phyloP scores from a whole-genome alignment of 495 filamentous ascomycete species.

The Podospora fimiseda region DNA sequence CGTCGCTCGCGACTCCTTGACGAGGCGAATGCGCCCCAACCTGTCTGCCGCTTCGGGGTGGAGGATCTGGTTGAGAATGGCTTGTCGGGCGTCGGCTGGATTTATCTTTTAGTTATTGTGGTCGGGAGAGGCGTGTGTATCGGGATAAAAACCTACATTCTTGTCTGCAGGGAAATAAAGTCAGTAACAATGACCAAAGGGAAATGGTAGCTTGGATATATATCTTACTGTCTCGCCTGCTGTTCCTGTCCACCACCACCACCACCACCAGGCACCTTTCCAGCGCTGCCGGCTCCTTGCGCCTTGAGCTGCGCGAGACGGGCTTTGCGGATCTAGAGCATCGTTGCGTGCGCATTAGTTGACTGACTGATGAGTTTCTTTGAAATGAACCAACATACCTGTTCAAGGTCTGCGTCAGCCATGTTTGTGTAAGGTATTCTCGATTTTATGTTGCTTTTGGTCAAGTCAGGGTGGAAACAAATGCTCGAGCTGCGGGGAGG shows the following conservation, averaged over 20 bases:
- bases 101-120: constrained; percentile 6
- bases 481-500: not conserved
- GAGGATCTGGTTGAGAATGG: constrained; percentile 86
- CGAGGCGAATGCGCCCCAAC: constrained; percentile 86
- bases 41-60: constrained; percentile 89
- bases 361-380: not conserved
- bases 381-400: constrained; percentile 42
- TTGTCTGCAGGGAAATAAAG: not conserved
- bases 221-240: constrained; percentile 51
- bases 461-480: too few species aligned
- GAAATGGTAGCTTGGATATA: not conserved
- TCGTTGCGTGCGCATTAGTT: not conserved
- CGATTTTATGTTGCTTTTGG: too few species aligned
- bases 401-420: constrained; percentile 83
- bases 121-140: too few species aligned
- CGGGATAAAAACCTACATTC: not conserved
- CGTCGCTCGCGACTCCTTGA: constrained; percentile 83
- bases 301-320: constrained; percentile 86
- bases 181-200: constrained; percentile 3
- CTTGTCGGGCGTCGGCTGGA: constrained; percentile 60
- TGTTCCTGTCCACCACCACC: constrained; percentile 52
- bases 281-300: constrained; percentile 43
- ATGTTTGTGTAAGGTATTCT: too few species aligned
- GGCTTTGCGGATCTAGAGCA: constrained; percentile 75
- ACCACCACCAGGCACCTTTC: constrained; percentile 42